phyloP scores from a whole-genome alignment of 129 eudicot species.

The Tagetes erecta region DNA sequence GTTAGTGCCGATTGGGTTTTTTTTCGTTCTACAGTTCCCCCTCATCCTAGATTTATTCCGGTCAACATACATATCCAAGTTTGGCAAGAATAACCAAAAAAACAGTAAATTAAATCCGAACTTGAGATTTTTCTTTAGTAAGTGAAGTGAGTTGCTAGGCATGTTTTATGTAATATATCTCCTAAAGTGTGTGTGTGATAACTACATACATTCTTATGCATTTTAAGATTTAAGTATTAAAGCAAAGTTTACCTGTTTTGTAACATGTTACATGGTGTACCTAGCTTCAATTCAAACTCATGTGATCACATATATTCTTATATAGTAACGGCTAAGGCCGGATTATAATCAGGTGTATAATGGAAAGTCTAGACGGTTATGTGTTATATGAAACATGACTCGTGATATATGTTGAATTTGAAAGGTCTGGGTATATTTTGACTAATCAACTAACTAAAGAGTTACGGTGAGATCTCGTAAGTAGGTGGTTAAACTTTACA shows the following conservation, averaged over 20 bases:
- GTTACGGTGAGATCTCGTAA: too few relatives aligned
- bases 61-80: slow-evolving; percentile 11
- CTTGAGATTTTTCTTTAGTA: neutral
- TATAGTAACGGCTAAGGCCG: too few relatives aligned
- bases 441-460: too few relatives aligned
- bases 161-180: neutral
- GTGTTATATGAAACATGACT: too few relatives aligned
- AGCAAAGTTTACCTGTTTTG: neutral
- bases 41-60: slow-evolving; percentile 28
- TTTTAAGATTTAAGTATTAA: neutral
- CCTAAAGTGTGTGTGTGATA: neutral
- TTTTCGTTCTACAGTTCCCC: slow-evolving; percentile 23
- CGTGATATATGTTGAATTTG: too few relatives aligned
- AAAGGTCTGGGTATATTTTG: too few relatives aligned
- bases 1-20: slow-evolving; percentile 22
- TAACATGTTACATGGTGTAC: neutral
- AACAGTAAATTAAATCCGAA: neutral
- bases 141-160: neutral
- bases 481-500: too few relatives aligned
- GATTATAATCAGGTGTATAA: too few relatives aligned
- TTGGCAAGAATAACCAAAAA: slow-evolving; percentile 1
- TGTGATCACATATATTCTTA: too few relatives aligned
- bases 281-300: too few relatives aligned
- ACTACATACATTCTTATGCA: neutral
- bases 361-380: too few relatives aligned